Base-by-base conservation (phyloP, 257 asterid genomes). In the Solanum gandarillasii region DNA sequence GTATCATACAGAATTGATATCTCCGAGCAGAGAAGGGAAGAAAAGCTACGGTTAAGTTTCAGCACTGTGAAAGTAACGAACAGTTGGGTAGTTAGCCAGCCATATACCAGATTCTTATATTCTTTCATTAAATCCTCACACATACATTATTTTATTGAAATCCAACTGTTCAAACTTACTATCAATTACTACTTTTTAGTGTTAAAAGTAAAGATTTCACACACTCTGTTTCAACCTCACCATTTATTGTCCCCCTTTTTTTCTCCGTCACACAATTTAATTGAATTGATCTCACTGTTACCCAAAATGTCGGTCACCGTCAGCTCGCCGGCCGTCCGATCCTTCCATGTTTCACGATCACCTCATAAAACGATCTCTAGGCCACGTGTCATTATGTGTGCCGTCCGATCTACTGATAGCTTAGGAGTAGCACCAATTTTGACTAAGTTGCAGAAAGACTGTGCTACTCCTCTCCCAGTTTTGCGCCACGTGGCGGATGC, bases 401-500 rank as follows among this genome's bases (percentile, higher is more conserved):
- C 94, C 46, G 90, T 92, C 72, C 90, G 92, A 86, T 91, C 94
- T 85, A 85, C 13, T 72, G 85, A 86, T 7, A 71, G 89, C 36
- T 62, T 92, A 29, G 73, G 52, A 12, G 92, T 87, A 29, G 89
- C 93, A 35, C 90, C 94, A 48, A 91, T 93, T 78, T 90, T 95
- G 87, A 92, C 93, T 31, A 93, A 94, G 91, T 70, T 95, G 91
- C 90, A 93, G 91, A 90, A 86, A 86, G 98, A 94, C 70, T 95
- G 96, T 87, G 93, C 95, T 82, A 93, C 98, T 83, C 98, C 98
- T 31, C 87, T 94, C 87, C 96, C 95, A 5, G 90, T 95, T 39
- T 89, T 95, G 91, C 96, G 94, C 90, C 94, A 92, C 89, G 96
- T 95, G 90, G 95, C 94, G 1, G 95, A 93, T 41, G 91, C 98